Percentiles rank a stretch among this genome's conserved stretches.
Conservation (phyloP, 2,329 filamentous ascomycete genomes). For the Hymenoscyphus fraxineus region DNA sequence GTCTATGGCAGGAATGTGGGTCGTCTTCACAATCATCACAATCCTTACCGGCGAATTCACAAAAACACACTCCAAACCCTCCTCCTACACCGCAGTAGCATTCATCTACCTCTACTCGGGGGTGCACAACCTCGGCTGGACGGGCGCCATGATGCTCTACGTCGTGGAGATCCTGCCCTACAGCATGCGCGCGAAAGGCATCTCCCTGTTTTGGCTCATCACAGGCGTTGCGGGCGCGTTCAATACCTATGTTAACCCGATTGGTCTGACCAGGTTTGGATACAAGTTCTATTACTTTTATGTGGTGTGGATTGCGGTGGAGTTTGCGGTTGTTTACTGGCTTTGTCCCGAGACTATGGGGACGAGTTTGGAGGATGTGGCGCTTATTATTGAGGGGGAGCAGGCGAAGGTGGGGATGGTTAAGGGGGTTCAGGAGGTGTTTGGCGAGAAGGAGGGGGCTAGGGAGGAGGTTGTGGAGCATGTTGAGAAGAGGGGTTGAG, state of each 20-base stretch:
- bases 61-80: conserved; percentile 20
- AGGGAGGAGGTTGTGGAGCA: neutral
- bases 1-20: conserved; percentile 25
- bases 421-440: conserved; percentile 12
- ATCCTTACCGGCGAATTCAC: conserved; percentile 22
- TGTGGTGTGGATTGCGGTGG: conserved; percentile 54
- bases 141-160: conserved; percentile 46
- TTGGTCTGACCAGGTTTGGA: conserved; percentile 41
- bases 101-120: conserved; percentile 43
- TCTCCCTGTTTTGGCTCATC: conserved; percentile 42
- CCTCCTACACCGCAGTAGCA: conserved; percentile 35
- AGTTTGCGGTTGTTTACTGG: conserved; percentile 59
- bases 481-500: neutral
- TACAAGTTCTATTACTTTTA: conserved; percentile 39
- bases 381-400: conserved; percentile 65
- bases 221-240: conserved; percentile 34
- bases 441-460: conserved; percentile 10
- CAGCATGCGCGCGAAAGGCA: conserved; percentile 36
- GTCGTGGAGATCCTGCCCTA: conserved; percentile 41
- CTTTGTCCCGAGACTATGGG: conserved; percentile 37
- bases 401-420: conserved; percentile 38
- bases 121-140: conserved; percentile 51
- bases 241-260: conserved; percentile 40
- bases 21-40: conserved; percentile 35
- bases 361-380: conserved; percentile 22